Evolutionary conservation across 2,329 filamentous ascomycete genomes (phyloP), one percentile per base, ranked within the genome.

Genomic region (Aspergillus chevalieri): DNA sequence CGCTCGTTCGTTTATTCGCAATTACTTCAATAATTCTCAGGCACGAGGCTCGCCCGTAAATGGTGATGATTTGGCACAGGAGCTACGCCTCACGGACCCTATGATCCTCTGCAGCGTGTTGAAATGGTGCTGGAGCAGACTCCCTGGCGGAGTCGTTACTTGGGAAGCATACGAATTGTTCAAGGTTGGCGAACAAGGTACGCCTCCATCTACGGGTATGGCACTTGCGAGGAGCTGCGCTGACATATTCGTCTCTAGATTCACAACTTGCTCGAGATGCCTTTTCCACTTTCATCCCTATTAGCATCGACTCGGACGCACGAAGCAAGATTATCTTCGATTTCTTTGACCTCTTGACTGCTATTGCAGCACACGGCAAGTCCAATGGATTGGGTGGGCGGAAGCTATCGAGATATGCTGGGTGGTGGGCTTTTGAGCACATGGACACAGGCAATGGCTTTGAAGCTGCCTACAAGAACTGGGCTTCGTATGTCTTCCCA

Each of bases 361-460:
- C 92, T 6, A 83, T 96, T 59, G 91, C 93, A 30, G 93, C 93
- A 12, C 89, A 96, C 63, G 89, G 89, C 58, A 97, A 97, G 74
- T 83, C 78, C 48, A 98, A 98, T 67, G 93, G 93, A 41, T 82
- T 98, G 55, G 89, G 90, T 52, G 93, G 93, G 22, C 84, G 91
- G 56, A 97, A 97, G 69, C 79, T 98, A 48, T 97, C 93, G 8
- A 83, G 93, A 57, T 89, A 95, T 79, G 93, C 92, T 38, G 90
- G 91, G 43, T 98, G 93, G 93, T 98, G 93, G 93, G 90, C 92
- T 1, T 98, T 98, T 66, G 92, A 96, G 63, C 89, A 94, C 58
- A 81, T 78, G 43, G 91, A 97, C 65, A 84, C 84, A 6, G 87
- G 87, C 39, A 92, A 87, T 65, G 93, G 93, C 14, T 98, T 98